Evolutionary conservation across 306 rosid species (phyloP).

Genomic region (Prunus dulcis): DNA sequence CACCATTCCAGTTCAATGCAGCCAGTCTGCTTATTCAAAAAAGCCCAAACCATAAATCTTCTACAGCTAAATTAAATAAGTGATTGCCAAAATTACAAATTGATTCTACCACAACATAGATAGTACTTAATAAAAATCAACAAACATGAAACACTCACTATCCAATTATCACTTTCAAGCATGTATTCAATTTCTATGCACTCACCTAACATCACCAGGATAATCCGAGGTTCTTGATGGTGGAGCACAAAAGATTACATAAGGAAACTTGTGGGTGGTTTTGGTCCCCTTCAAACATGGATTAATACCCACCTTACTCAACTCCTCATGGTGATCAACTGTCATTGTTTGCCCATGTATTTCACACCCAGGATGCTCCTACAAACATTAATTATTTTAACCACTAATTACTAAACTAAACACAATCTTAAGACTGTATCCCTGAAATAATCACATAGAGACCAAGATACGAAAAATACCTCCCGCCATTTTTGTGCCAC

Average conservation of each 20-base stretch:
- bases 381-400: not conserved
- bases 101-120: not conserved
- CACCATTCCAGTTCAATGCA: conserved; percentile 71
- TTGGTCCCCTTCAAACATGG: conserved; percentile 72
- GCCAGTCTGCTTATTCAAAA: conserved; percentile 53
- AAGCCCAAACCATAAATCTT: not conserved
- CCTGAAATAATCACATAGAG: not conserved
- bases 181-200: not conserved
- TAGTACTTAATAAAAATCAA: not conserved
- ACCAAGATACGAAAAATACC: conserved; percentile 32
- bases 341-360: conserved; percentile 82
- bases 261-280: conserved; percentile 47
- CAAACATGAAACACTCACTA: not conserved
- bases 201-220: conserved; percentile 77
- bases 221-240: conserved; percentile 68
- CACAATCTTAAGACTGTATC: not conserved
- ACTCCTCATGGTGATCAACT: conserved; percentile 73
- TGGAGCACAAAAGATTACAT: conserved; percentile 86
- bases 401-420: not conserved
- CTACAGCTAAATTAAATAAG: not conserved
- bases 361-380: conserved; percentile 75
- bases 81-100: conserved; percentile 23
- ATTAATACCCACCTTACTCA: conserved; percentile 57
- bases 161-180: not conserved
- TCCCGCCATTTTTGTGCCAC: conserved; percentile 81